Base-by-base conservation (phyloP, 2,329 filamentous ascomycete genomes). In the Cladophialophora chaetospira region DNA sequence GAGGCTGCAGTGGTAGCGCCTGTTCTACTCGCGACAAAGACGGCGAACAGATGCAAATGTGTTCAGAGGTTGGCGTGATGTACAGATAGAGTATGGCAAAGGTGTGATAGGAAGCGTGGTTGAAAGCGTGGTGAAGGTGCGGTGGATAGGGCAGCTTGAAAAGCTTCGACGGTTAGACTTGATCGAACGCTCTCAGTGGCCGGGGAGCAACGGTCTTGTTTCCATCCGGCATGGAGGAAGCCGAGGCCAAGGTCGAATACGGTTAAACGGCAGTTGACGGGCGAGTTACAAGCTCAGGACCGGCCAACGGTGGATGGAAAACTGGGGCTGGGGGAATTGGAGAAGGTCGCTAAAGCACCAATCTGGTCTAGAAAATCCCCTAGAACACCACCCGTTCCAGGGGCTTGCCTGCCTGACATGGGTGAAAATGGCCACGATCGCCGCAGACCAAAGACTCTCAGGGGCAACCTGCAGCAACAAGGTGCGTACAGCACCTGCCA, bases 1-100 rank as follows among this genome's bases (percentile, higher is more conserved):
- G n/a, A n/a, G n/a, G n/a, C n/a, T n/a, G n/a, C n/a, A n/a, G n/a
- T n/a, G n/a, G n/a, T n/a, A n/a, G n/a, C n/a, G n/a, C n/a, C n/a
- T n/a, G n/a, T n/a, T 40, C 17, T 15, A 21, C 36, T 10, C 17
- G 5, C 15, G 6, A 8, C 36, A 15, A 17, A 15, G 13, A 38
- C 35, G 10, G 10, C 33, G 1, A 17, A 5, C 35, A 21, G 40
- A 8, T 28, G 21, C 31, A 21, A 28, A 45, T 40, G 29, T 53
- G 42, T 13, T 36, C n/a, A 38, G 25, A 31, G 23, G 10, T 43
- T 28, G 36, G 48, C 25, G 33, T 51, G 48, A 33, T 51, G 26
- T 28, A 42, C 48, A 40, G 48, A 51, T 51, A 38, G 48, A 51
- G 35, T 51, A 31, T 31, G 48, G 36, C 26, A 42, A 29, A 51